Evolutionary conservation across 805 yeast genomes (phyloP).

Genomic region (Pichia paraexigua): DNA sequence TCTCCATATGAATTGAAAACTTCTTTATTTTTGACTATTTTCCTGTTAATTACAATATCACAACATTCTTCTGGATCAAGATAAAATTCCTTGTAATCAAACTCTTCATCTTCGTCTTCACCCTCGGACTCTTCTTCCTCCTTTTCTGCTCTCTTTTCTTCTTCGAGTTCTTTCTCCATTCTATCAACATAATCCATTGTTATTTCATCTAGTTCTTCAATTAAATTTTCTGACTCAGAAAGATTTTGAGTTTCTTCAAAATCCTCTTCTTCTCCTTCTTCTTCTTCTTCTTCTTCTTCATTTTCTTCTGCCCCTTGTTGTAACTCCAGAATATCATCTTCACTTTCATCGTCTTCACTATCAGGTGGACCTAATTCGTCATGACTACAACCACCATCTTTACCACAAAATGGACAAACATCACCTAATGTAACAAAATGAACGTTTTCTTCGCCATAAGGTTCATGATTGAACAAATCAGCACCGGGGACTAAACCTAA

Average conservation of each 20-base stretch:
- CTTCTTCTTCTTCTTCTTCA: constrained; percentile 18
- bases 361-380: constrained; percentile 24
- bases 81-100: constrained; percentile 29
- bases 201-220: constrained; percentile 19
- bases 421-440: constrained; percentile 50
- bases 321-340: background rate
- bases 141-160: background rate
- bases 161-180: constrained; percentile 25
- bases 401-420: constrained; percentile 31
- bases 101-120: constrained; percentile 18
- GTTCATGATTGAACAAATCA: constrained; percentile 72
- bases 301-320: constrained; percentile 16
- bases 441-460: constrained; percentile 48
- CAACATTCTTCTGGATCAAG: constrained; percentile 49
- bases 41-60: constrained; percentile 48
- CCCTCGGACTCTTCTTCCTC: constrained; percentile 16
- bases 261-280: constrained; percentile 15
- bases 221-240: constrained; percentile 12
- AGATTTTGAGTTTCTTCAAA: background rate
- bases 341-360: constrained; percentile 23
- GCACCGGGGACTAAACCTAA: constrained; percentile 85
- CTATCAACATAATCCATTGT: constrained; percentile 26
- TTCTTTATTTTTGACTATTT: constrained; percentile 46
- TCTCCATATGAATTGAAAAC: constrained; percentile 81
- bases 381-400: constrained; percentile 27